Evolutionary conservation across 495 filamentous ascomycete species (phyloP), one percentile per base, ranked within the genome.

Genomic region (Talaromyces thailandensis): DNA sequence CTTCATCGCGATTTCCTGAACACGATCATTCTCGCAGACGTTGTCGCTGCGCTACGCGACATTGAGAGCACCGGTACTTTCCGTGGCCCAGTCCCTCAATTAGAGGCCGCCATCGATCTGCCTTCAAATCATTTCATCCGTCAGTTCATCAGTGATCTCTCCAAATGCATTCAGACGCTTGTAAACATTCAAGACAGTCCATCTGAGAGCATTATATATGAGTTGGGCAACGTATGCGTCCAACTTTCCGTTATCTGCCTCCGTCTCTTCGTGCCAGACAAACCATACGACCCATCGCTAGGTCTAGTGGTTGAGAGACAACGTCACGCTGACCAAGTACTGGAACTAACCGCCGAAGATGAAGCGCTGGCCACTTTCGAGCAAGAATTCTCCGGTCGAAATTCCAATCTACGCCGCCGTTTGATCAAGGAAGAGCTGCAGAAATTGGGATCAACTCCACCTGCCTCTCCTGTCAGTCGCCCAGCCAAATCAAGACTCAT

Each of bases 281-380:
- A 85, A 68, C 81, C 88, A 3, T 93, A 89, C 63, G 94, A 99
- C 70, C 94, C 94, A 12, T 90, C 93, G 25, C 76, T 93, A 61
- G 82, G 84, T 61, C 80, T 88, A n/a, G 81, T 87, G 43, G 76
- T 98, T 5, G 85, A 92, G 65, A 81, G 85, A 31, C 79, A 86
- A 62, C 81, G 87, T 18, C 84, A 94, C 63, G 65, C 79, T 2
- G 78, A 84, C 58, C 73, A 86, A 2, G 80, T 79, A 31, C 62
- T 66, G 7, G 77, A 80, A 31, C 67, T 96, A 14, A 69, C 77
- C 23, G 64, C 71, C 0, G 86, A 87, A 64, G 79, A 89, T 6
- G 64, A 81, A 21, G 83, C 85, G 2, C 75, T 96, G 23, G 75
- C 78, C 52, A 64, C 74, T 1, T 94, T 93, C 62, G 88, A 91